A percentile compares a stretch with the other conserved stretches of the same genome.
These are phyloP conservation scores for Dipodascopsis tothii DNA, from an alignment of 805 yeast genomes.

Conservation along the genomic window DNA sequence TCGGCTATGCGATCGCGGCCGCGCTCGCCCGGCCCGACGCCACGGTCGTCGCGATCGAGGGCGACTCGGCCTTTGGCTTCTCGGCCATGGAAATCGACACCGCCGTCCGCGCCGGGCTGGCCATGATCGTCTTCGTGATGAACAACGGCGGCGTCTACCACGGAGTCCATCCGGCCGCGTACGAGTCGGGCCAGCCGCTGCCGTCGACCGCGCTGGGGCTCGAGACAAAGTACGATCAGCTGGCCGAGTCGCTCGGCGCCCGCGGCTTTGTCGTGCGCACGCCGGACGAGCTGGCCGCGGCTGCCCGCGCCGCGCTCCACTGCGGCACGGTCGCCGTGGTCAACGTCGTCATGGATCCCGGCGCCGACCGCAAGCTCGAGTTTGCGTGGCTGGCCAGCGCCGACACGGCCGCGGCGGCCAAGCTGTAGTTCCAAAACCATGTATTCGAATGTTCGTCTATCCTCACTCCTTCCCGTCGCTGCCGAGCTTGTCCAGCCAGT, in stretches of 20 bases:
- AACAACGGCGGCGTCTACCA: constrained; percentile 69
- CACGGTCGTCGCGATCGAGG: constrained; percentile 54
- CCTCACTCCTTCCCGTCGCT: neutral
- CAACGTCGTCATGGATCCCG: constrained; percentile 58
- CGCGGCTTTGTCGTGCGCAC: constrained; percentile 43
- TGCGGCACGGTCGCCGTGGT: constrained; percentile 40
- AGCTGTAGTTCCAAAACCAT: constrained; percentile 21
- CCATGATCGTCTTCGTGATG: constrained; percentile 55
- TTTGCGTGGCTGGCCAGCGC: constrained; percentile 66
- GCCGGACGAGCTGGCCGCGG: constrained; percentile 35
- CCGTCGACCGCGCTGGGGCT: constrained; percentile 57
- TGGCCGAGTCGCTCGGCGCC: constrained; percentile 52
- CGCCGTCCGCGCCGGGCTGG: constrained; percentile 47
- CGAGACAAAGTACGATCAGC: constrained; percentile 49
- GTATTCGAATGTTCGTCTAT: neutral
- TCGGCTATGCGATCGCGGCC: constrained; percentile 58
- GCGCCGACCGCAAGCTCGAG: constrained; percentile 44
- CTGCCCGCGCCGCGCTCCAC: constrained; percentile 34
- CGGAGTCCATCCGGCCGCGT: constrained; percentile 40
- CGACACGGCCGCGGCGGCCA: constrained; percentile 25
- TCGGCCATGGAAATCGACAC: constrained; percentile 70
- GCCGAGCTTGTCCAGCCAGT: constrained; percentile 8
- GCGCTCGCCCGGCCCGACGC: constrained; percentile 27
- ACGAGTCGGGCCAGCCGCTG: constrained; percentile 27
- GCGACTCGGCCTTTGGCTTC: constrained; percentile 74